Percentiles rank a stretch among this genome's conserved stretches.
Evolutionary conservation across 805 yeast genomes (phyloP).

Genomic region (Metschnikowia continentalis): DNA sequence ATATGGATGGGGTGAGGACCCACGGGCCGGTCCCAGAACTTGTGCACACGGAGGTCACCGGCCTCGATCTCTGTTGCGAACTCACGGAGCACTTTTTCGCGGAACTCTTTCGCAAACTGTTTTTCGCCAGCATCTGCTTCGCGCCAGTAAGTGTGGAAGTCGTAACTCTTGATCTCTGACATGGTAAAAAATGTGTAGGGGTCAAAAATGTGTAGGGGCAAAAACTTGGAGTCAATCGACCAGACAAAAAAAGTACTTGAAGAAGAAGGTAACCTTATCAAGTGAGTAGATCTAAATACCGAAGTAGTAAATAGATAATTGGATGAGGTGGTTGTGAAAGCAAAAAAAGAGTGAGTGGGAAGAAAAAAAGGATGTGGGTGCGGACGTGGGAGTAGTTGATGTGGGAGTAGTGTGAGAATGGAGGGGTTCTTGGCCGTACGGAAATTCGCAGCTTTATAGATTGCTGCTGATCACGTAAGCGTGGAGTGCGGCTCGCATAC

Average conservation of each 20-base stretch:
- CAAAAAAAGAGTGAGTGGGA: no score
- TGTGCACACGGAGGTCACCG: constrained; percentile 41
- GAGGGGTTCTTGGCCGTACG: background rate
- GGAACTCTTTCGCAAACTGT: constrained; percentile 32
- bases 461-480: background rate
- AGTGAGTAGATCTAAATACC: no score
- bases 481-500: background rate
- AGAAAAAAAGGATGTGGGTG: background rate
- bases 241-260: no score
- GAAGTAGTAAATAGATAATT: no score
- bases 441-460: background rate
- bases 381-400: background rate
- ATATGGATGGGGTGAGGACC: constrained; percentile 60
- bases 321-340: no score
- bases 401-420: no score
- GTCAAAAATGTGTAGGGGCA: no score
- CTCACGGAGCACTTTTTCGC: constrained; percentile 36
- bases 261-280: no score
- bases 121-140: constrained; percentile 30
- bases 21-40: constrained; percentile 44
- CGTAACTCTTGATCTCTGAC: constrained; percentile 30
- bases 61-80: constrained; percentile 40
- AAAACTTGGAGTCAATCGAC: background rate
- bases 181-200: background rate
- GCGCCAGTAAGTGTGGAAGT: constrained; percentile 54